Evolutionary conservation across 306 rosid genomes (phyloP).

Genomic region (Echinosophora koreensis): DNA sequence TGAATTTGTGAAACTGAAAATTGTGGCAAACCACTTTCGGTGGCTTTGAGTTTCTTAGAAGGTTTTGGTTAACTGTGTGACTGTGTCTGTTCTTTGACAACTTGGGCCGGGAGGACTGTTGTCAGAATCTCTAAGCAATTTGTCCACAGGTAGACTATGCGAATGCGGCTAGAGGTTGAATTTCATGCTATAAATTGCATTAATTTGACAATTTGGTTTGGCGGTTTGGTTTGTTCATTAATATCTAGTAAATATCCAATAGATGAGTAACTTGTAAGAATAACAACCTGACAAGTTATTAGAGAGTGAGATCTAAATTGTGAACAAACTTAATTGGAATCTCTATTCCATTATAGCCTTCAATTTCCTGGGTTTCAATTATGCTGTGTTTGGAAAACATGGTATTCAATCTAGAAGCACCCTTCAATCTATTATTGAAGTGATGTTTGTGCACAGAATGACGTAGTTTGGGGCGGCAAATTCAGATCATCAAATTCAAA

Average conservation of each 20-base stretch:
- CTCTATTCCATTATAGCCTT: not conserved
- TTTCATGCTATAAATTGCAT: not conserved
- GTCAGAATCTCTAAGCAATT: not conserved
- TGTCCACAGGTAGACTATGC: not conserved
- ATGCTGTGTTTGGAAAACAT: not conserved
- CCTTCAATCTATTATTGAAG: no score
- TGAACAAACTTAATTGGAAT: not conserved
- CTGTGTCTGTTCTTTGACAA: not conserved
- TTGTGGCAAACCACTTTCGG: constrained; percentile 16
- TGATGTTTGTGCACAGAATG: no score
- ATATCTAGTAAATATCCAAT: not conserved
- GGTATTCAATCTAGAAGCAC: not conserved
- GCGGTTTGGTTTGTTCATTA: not conserved
- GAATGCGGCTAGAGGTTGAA: not conserved
- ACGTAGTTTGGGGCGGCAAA: no score
- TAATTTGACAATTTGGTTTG: not conserved
- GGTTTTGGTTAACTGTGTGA: constrained; percentile 13
- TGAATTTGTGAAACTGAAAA: constrained; percentile 35
- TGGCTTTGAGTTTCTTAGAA: constrained; percentile 7
- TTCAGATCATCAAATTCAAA: no score
- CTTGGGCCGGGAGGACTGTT: not conserved
- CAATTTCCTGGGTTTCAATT: not conserved
- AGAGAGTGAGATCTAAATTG: not conserved
- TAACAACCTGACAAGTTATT: not conserved
- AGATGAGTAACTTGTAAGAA: not conserved